Evolutionary conservation across 371 early-diverging fungal species (phyloP).

Genomic region (Apophysomyces sp.): DNA sequence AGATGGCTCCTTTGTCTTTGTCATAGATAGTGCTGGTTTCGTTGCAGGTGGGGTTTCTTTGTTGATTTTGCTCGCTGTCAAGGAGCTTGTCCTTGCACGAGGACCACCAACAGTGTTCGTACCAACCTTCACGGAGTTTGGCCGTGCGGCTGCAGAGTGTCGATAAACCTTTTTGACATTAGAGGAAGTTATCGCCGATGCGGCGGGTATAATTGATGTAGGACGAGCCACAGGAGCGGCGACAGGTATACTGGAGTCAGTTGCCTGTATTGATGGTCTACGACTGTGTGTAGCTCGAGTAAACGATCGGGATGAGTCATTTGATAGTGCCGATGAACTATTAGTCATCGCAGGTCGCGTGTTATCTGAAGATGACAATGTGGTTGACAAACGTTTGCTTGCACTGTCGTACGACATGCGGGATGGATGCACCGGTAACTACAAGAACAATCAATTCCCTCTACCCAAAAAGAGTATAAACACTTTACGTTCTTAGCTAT

Average conservation of each 20-base stretch:
- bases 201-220: not conserved
- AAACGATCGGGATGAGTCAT: not conserved
- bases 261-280: conserved; percentile 4
- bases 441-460: not conserved
- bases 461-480: not conserved
- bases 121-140: conserved; percentile 20
- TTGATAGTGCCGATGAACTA: not conserved
- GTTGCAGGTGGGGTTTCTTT: not conserved
- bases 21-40: not conserved
- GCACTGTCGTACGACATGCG: conserved; percentile 15
- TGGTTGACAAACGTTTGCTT: conserved; percentile 6
- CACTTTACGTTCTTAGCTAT: conserved; percentile 13
- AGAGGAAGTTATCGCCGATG: not conserved
- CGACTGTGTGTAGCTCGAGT: conserved; percentile 5
- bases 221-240: conserved; percentile 4
- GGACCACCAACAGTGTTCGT: conserved; percentile 15
- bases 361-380: not conserved
- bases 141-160: conserved; percentile 24
- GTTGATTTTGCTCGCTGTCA: conserved; percentile 13
- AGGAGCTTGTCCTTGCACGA: conserved; percentile 28
- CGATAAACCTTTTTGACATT: conserved; percentile 14
- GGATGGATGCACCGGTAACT: conserved; percentile 25
- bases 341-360: not conserved
- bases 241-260: conserved; percentile 6
- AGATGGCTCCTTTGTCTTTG: conserved; percentile 1